phyloP scores from a whole-genome alignment of 225 moss, liverwort and hornwort species.

The Neckera pumila region DNA sequence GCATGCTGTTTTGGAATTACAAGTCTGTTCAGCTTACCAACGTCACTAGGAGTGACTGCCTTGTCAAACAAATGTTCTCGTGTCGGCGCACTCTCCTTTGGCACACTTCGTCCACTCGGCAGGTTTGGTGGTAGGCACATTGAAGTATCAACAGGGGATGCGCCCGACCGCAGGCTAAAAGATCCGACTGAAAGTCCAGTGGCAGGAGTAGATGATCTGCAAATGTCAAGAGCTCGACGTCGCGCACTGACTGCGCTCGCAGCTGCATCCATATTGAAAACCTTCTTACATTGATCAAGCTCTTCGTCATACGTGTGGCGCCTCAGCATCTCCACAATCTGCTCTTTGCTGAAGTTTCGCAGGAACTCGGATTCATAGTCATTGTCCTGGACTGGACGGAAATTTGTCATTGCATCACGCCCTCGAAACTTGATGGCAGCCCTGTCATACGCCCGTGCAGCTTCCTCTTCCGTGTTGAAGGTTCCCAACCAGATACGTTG shows the following conservation, averaged over 20 bases:
- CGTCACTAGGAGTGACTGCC: slow-evolving; percentile 95
- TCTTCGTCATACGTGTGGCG: slow-evolving; percentile 97
- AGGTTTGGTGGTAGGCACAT: slow-evolving; percentile 22
- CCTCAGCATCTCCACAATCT: slow-evolving; percentile 94
- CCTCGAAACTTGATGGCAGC: slow-evolving; percentile 98
- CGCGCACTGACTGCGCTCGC: slow-evolving; percentile 27
- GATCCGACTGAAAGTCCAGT: slow-evolving; percentile 20
- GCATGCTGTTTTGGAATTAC: slow-evolving; percentile 99
- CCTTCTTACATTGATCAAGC: slow-evolving; percentile 85
- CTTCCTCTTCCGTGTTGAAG: slow-evolving; percentile 97
- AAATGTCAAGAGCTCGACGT: slow-evolving; percentile 21
- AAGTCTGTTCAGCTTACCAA: slow-evolving; percentile 92
- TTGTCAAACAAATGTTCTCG: slow-evolving; percentile 97
- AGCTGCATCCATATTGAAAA: slow-evolving; percentile 51
- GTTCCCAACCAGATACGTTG: slow-evolving; percentile 98
- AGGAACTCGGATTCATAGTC: slow-evolving; percentile 89
- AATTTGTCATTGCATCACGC: slow-evolving; percentile 95
- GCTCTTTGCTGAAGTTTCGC: slow-evolving; percentile 70
- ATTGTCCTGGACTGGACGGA: slow-evolving; percentile 72
- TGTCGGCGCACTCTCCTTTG: slow-evolving; percentile 12
- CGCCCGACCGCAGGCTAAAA: slow-evolving; percentile 4
- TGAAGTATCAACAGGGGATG: slow-evolving; percentile 5
- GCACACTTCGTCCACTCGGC: slow-evolving; percentile 2
- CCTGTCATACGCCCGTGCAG: slow-evolving; percentile 84
- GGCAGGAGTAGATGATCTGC: slow-evolving; percentile 14